Evolutionary conservation across 495 filamentous ascomycete species (phyloP), one percentile per base, ranked within the genome.

Genomic region (Neurospora sp.): DNA sequence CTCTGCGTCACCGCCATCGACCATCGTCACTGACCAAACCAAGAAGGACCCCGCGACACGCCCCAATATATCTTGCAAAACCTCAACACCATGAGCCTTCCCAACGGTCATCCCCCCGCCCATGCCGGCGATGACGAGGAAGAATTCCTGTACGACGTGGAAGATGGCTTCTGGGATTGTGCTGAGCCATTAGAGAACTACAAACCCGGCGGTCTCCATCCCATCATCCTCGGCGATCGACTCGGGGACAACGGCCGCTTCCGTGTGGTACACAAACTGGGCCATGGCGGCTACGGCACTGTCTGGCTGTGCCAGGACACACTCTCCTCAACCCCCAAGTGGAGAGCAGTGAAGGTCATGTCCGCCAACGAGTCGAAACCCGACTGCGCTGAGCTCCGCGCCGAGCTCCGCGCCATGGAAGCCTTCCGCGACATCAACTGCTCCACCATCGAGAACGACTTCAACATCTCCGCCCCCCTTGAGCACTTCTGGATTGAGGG

Each of bases 291-390:
- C 7, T 87, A 83, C 73, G 48, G 48, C 20, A 88, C 84, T 2
- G 83, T 88, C 70, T 90, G 87, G 87, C 83, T 90, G 44, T 87
- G 85, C 40, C 82, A 76, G 3, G 86, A 90, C 73, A 61, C 38
- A 7, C n/a, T 68, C 8, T 9, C 61, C 0, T 10, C 35, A 1
- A 27, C 72, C 6, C 40, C 20, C 3, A 77, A 77, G 46, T 79
- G 76, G 77, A 72, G 76, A 9, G 78, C 79, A 0, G 61, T 82
- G 39, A 81, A 81, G 35, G 72, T 81, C 16, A 73, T 78, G 39
- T 40, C 71, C 3, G 79, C 78, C 3, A n/a, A 42, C 10, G 35
- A 40, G 1, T 76, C 78, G 0, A 44, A 18, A 3, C 10, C 22
- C 7, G 22, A 48, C 12, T 74, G 76, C 38, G 53, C 41, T 5